Conservation (phyloP, 2,329 filamentous ascomycete species). For the Microcyclospora pomicola region DNA sequence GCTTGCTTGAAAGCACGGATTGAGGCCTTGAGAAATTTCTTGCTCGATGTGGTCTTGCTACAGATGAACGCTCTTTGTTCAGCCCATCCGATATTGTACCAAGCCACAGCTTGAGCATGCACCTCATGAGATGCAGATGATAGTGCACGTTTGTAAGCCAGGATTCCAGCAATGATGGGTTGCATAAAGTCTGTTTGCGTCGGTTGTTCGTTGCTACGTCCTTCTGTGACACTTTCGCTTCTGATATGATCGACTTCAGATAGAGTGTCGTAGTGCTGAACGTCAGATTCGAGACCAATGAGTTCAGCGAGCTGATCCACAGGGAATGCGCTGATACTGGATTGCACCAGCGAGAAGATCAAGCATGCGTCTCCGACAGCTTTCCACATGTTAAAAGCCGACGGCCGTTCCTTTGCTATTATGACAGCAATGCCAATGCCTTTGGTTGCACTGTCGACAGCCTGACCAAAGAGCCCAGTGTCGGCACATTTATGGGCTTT, state of each 20-base stretch:
- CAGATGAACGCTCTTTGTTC: constrained; percentile 70
- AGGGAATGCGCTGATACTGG: constrained; percentile 51
- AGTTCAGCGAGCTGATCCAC: constrained; percentile 42
- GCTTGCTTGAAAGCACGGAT: constrained; percentile 88
- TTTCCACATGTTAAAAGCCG: constrained; percentile 93
- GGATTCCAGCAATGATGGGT: constrained; percentile 49
- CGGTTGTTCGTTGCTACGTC: constrained; percentile 20
- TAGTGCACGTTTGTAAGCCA: constrained; percentile 80
- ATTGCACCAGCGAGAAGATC: constrained; percentile 67
- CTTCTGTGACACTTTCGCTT: constrained; percentile 15
- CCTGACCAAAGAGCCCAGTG: constrained; percentile 75
- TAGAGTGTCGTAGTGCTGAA: constrained; percentile 47
- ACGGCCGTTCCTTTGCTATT: constrained; percentile 46
- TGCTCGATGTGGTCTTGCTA: constrained; percentile 42
- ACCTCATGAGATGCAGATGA: constrained; percentile 56
- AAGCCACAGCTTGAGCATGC: constrained; percentile 86
- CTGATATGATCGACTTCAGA: constrained; percentile 53
- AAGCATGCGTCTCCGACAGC: constrained; percentile 77
- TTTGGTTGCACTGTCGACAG: constrained; percentile 54
- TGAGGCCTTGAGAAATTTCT: constrained; percentile 62
- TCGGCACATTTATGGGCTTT: constrained; percentile 64
- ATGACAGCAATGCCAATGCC: constrained; percentile 54
- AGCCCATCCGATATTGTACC: constrained; percentile 93
- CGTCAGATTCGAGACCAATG: constrained; percentile 40
- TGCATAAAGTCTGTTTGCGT: constrained; percentile 23